Evolutionary conservation across 495 filamentous ascomycete genomes (phyloP), one percentile per base, ranked within the genome.

Genomic region (Aspergillus campestris): DNA sequence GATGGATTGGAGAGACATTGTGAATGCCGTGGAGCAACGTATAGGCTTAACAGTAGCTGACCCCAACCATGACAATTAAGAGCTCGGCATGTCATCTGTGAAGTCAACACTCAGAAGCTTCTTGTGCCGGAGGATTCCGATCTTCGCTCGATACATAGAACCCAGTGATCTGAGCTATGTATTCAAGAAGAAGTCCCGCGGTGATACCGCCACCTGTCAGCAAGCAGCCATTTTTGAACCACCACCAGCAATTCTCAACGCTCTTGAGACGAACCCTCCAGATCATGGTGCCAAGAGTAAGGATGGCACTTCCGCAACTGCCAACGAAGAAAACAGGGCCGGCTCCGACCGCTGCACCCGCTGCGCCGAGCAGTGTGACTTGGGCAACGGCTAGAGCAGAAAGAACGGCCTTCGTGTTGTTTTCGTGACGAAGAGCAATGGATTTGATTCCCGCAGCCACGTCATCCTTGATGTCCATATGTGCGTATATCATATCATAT

Each of bases 401-500:
- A 44, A 98, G 69, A 9, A 98, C 78, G 28, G 82, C 70, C 67
- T 96, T 97, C 6, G 92, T 95, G 52, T 95, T 78, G 18, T 81
- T 72, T 48, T 94, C 86, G 54, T 98, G 89, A 58, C 83, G 82
- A 15, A 97, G 74, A 12, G 86, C 91, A 58, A 96, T 98, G 52
- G 83, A 89, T 69, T 95, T 97, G 67, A 98, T 95, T 1, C 92
- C 92, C 0, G 86, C 90, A 60, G 86, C 86, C 30, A 80, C 79
- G 60, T 98, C 92, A 54, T 98, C 92, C 58, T 84, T 86, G 61
- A 98, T 90, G 51, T 98, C 92, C 84, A 96, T 95, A 66, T 96
- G 90, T 30, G 94, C 92, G 66, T 98, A 98, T 13, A 98, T 94
- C 83, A 95, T 96, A 66, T 98, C 92, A 57, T 98, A 98, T 45